A percentile compares a stretch with the other conserved stretches of the same genome.
Conservation (phyloP, 1,284 basidiomycete genomes). For the Ceratobasidium sp. region DNA sequence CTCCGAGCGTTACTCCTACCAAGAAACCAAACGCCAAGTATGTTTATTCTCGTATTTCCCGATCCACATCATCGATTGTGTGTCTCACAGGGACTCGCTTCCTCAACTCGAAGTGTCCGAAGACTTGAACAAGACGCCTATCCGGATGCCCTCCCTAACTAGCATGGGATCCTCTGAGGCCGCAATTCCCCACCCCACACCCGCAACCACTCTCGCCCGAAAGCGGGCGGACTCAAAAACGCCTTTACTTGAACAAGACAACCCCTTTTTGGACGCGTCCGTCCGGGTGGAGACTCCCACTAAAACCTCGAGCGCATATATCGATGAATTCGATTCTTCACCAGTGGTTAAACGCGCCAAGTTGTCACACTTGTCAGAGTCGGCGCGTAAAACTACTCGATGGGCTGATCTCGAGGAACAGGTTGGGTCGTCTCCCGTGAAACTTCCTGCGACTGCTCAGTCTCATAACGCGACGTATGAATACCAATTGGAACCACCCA, state of each 20-base stretch:
- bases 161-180: background rate
- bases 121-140: slow-evolving; percentile 48
- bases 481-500: slow-evolving; percentile 65
- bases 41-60: background rate
- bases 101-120: slow-evolving; percentile 37
- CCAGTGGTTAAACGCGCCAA: slow-evolving; percentile 7
- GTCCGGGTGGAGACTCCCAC: background rate
- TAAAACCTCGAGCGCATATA: background rate
- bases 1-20: slow-evolving; percentile 14
- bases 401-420: slow-evolving; percentile 25
- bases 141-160: slow-evolving; percentile 46
- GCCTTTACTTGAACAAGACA: slow-evolving; percentile 35
- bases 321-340: slow-evolving; percentile 3
- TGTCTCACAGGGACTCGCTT: slow-evolving; percentile 7
- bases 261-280: slow-evolving; percentile 15
- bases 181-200: background rate
- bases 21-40: slow-evolving; percentile 22
- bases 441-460: too few species aligned
- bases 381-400: background rate
- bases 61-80: background rate
- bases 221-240: slow-evolving; percentile 2
- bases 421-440: too few species aligned
- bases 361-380: background rate
- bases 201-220: background rate
- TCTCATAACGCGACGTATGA: slow-evolving; percentile 59